Evolutionary conservation across 805 yeast species (phyloP).

Genomic region (Ogataea methanolica): DNA sequence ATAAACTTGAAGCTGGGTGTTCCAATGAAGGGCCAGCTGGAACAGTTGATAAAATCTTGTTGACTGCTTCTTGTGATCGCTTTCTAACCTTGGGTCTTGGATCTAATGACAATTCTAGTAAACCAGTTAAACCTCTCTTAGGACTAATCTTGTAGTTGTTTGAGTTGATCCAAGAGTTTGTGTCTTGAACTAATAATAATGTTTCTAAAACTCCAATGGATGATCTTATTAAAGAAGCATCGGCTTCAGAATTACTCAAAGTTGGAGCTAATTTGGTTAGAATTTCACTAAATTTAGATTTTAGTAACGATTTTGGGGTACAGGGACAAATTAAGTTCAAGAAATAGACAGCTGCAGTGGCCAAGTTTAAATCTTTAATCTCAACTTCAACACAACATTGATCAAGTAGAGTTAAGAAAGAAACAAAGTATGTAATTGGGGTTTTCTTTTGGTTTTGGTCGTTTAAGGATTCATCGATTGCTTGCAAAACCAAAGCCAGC

Average conservation of each 20-base stretch:
- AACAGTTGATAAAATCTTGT: constrained; percentile 53
- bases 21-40: constrained; percentile 75
- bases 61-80: constrained; percentile 90
- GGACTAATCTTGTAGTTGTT: constrained; percentile 57
- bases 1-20: constrained; percentile 70
- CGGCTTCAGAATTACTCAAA: constrained; percentile 60
- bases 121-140: constrained; percentile 71
- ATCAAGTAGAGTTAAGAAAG: constrained; percentile 76
- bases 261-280: constrained; percentile 78
- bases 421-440: constrained; percentile 80
- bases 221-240: constrained; percentile 78
- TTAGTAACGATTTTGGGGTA: constrained; percentile 63
- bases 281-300: constrained; percentile 71
- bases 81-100: constrained; percentile 93
- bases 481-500: constrained; percentile 74
- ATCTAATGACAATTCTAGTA: constrained; percentile 75
- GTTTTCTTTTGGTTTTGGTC: constrained; percentile 58
- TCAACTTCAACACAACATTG: constrained; percentile 57
- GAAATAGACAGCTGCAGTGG: constrained; percentile 73
- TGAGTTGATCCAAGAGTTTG: constrained; percentile 66
- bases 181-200: constrained; percentile 74
- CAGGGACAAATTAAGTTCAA: constrained; percentile 75
- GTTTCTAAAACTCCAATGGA: constrained; percentile 83
- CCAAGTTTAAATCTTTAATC: constrained; percentile 56
- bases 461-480: constrained; percentile 83